Evolutionary conservation across 176 grass and related monocot species (phyloP).

Genomic region (Dendrocalamus sinicus): DNA sequence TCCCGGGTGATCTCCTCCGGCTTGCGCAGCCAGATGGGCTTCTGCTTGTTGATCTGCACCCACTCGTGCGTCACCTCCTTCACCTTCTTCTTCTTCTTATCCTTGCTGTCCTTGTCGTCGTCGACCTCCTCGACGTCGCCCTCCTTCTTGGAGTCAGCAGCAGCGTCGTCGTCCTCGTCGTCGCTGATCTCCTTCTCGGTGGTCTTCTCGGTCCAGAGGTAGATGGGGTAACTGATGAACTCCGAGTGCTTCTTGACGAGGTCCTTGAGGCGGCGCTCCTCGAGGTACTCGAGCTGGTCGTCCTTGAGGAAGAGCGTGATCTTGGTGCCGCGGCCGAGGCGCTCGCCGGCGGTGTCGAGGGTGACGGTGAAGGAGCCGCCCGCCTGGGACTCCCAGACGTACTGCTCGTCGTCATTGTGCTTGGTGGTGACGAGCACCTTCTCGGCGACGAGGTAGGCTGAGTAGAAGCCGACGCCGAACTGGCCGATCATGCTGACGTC

Average conservation of each 20-base stretch:
- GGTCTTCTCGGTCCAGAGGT: conserved; percentile 70
- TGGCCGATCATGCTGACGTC: conserved; percentile 76
- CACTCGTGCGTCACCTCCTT: conserved; percentile 63
- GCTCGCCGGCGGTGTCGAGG: conserved; percentile 50
- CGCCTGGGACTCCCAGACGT: conserved; percentile 71
- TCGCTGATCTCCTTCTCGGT: conserved; percentile 71
- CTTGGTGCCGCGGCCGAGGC: conserved; percentile 66
- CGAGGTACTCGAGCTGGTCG: conserved; percentile 67
- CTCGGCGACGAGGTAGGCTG: conserved; percentile 66
- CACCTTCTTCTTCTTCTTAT: conserved; percentile 49
- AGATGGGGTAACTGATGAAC: conserved; percentile 79
- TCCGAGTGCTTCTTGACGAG: conserved; percentile 73
- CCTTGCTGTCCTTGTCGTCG: not conserved
- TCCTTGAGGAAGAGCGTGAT: conserved; percentile 70
- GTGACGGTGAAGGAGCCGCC: conserved; percentile 66
- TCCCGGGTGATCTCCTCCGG: conserved; percentile 62
- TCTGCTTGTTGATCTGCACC: conserved; percentile 71
- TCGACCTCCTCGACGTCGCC: conserved; percentile 50
- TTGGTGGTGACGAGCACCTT: conserved; percentile 71
- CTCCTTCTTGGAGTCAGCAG: conserved; percentile 8
- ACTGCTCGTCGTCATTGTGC: conserved; percentile 85
- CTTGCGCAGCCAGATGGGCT: conserved; percentile 72
- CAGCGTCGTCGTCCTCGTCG: conserved; percentile 38
- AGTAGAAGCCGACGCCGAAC: conserved; percentile 74
- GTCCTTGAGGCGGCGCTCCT: conserved; percentile 68